Evolutionary conservation across 1,284 basidiomycete genomes (phyloP).

Genomic region (Melampsora larici-populina): DNA sequence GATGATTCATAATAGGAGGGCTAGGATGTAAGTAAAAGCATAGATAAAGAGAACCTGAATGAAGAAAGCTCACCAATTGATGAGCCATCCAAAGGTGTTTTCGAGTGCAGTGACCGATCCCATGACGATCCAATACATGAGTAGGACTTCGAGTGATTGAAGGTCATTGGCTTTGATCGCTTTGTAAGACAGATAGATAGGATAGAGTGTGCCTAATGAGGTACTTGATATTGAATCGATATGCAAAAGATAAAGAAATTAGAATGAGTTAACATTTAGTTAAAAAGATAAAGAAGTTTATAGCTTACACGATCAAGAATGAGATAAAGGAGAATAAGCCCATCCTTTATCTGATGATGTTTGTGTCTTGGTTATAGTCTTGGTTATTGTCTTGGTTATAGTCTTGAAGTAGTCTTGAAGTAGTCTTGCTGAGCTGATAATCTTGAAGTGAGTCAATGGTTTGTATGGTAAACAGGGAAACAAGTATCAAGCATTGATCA

Average conservation of each 20-base stretch:
- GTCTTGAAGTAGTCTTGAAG: no score
- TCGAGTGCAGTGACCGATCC: constrained; percentile 30
- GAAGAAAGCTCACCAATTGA: constrained; percentile 26
- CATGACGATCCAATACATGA: constrained; percentile 44
- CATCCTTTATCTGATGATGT: constrained; percentile 22
- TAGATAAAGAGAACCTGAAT: background rate
- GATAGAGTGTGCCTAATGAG: constrained; percentile 39
- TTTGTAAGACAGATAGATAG: constrained; percentile 43
- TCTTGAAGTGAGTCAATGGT: no score
- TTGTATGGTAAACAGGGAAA: no score
- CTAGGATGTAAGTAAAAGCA: background rate
- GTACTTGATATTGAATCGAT: background rate
- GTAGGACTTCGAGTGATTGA: constrained; percentile 34
- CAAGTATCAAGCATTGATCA: no score
- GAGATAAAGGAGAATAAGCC: constrained; percentile 35
- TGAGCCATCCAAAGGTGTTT: constrained; percentile 37
- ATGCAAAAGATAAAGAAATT: background rate
- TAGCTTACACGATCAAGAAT: constrained; percentile 36
- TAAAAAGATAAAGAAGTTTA: background rate
- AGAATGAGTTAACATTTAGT: background rate
- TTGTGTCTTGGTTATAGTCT: no score
- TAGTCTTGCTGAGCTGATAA: no score
- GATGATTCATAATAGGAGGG: background rate
- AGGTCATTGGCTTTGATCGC: constrained; percentile 42
- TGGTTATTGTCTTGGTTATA: no score